Base-by-base conservation (phyloP, 1,284 basidiomycete species). In the Rhodotorula sp. region DNA sequence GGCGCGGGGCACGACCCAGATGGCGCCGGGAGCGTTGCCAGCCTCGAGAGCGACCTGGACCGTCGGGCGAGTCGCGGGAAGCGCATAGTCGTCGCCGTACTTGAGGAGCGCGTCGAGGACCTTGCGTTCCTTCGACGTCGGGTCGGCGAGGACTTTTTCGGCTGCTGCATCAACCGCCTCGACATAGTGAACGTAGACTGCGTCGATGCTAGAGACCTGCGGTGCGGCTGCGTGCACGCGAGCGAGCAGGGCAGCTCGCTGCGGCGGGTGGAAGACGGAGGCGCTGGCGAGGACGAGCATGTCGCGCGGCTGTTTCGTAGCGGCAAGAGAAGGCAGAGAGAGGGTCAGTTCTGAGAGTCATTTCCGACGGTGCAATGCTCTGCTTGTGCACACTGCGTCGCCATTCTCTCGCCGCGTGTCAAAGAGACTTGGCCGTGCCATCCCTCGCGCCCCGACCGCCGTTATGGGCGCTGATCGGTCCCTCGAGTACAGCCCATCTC, bases 121-220 rank as follows among this genome's bases (percentile, higher is more conserved):
- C 64, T 80, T 80, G 49, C 87, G 82, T 62, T 85, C 81, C 20
- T 69, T 56, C 24, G 88, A 88, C 12, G 78, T 77, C 0, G 79
- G 29, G 58, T 86, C 78, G 3, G 79, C 76, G 18, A 95, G 84
- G 14, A 85, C 83, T 4, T 78, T 77, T 74, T 88, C 84, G 0
- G 85, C 82, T 3, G 80, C 79, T 10, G 80, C 74, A 4, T 86
- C 84, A 20, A 82, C 80, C 68, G 87, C 85, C 73, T 90, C 87
- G 76, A 98, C 86, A 46, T 95, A 87, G 82, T 99, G 95, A 7
- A 96, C 80, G 84, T 89, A 93, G 71, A 95, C 83, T 12, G 91
- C 89, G 76, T 97, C 93, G 62, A 98, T 81, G 17, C 88, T 87
- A 12, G 82, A 78, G 76, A 96, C 81, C 53, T 83, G 80, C 1